Conservation (phyloP, 495 filamentous ascomycete species). For the Penicillium bovifimosum region DNA sequence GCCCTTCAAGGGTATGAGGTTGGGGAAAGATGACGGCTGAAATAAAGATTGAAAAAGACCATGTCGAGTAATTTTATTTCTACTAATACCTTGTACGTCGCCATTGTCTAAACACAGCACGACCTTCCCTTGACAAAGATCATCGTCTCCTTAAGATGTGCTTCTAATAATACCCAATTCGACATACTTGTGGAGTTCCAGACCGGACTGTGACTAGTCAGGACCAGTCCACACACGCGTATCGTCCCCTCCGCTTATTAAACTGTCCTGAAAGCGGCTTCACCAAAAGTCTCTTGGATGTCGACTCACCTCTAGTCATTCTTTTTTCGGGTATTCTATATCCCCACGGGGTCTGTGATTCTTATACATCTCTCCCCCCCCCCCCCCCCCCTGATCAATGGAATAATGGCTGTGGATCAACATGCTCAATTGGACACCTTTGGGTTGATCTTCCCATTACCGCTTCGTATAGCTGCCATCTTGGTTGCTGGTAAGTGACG, state of each 20-base stretch:
- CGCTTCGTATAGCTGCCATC: constrained; percentile 73
- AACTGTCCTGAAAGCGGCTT: constrained; percentile 20
- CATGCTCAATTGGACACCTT: constrained; percentile 79
- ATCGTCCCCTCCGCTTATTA: constrained; percentile 18
- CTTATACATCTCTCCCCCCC: constrained; percentile 1
- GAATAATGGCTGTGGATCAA: constrained; percentile 74
- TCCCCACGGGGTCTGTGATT: constrained; percentile 11
- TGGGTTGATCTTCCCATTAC: constrained; percentile 78
- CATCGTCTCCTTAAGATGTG: constrained; percentile 7
- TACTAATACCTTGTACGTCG: background rate
- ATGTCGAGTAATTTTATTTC: no score
- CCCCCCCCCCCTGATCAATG: constrained; percentile 29
- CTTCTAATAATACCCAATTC: constrained; percentile 11
- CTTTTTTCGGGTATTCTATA: constrained; percentile 16
- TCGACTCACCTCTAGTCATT: constrained; percentile 40
- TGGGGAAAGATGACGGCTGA: no score
- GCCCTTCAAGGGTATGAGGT: no score
- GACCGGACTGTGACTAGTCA: constrained; percentile 4
- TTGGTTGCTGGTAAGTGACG: constrained; percentile 63
- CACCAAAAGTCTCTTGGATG: constrained; percentile 14
- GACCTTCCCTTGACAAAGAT: background rate
- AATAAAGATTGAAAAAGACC: no score
- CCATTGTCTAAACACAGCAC: background rate
- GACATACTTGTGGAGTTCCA: constrained; percentile 13
- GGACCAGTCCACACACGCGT: constrained; percentile 2